These are phyloP conservation scores for Lophium mytilinum DNA, from an alignment of 495 filamentous ascomycete species.

Conservation along the genomic window DNA sequence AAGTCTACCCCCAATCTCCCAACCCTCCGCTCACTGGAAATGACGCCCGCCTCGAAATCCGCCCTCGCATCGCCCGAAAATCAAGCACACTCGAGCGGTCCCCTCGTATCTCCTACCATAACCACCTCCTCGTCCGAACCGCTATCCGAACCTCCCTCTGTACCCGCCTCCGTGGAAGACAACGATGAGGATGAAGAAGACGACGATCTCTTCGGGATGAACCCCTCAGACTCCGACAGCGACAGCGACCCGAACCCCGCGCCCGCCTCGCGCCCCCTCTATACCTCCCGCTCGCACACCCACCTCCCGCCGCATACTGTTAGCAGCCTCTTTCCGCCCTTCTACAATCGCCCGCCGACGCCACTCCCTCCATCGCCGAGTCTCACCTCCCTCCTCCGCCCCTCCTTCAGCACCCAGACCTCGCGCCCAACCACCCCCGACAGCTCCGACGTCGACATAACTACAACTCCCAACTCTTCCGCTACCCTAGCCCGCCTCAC, in stretches of 20 bases:
- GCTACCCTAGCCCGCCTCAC: slow-evolving; percentile 53
- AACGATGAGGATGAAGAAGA: slow-evolving; percentile 22
- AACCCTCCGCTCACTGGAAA: slow-evolving; percentile 24
- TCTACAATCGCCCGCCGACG: slow-evolving; percentile 42
- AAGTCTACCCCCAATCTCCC: slow-evolving; percentile 36
- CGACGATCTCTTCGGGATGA: slow-evolving; percentile 6
- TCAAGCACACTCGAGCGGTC: not conserved
- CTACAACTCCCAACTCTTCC: slow-evolving; percentile 44
- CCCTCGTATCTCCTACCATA: slow-evolving; percentile 14
- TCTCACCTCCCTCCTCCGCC: slow-evolving; percentile 86
- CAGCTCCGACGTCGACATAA: slow-evolving; percentile 73
- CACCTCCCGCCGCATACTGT: slow-evolving; percentile 23
- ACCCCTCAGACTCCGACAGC: slow-evolving; percentile 11
- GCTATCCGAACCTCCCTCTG: slow-evolving; percentile 7
- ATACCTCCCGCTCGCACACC: slow-evolving; percentile 27
- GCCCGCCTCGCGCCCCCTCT: slow-evolving; percentile 17
- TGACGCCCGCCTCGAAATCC: slow-evolving; percentile 1
- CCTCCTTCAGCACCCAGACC: slow-evolving; percentile 55
- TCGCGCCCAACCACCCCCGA: slow-evolving; percentile 88
- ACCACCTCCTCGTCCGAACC: slow-evolving; percentile 17
- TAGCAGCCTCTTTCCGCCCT: slow-evolving; percentile 35
- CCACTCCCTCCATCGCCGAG: slow-evolving; percentile 91
- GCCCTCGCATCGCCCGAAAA: not conserved
- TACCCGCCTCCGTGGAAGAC: slow-evolving; percentile 28
- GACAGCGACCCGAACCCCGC: slow-evolving; percentile 15